Evolutionary conservation across 2,329 filamentous ascomycete genomes (phyloP), one percentile per base, ranked within the genome.

Genomic region (Cercospora sp.): DNA sequence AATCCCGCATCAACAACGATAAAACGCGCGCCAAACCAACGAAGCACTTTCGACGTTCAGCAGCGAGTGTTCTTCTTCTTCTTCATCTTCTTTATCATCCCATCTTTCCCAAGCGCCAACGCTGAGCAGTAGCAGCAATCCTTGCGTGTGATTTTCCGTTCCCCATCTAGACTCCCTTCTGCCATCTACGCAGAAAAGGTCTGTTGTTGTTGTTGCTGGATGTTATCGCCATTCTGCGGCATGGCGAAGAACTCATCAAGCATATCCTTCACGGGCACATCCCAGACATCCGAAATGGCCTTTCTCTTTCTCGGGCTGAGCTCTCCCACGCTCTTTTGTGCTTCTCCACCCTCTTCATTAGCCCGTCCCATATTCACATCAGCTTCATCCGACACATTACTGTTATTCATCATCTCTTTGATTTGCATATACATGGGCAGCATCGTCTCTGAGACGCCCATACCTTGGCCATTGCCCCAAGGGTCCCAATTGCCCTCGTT

Each of bases 371-470:
- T 66, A n/a, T 61, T 58, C 68, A 70, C 70, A 40, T 57, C 60
- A n/a, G 26, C 43, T 18, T 69, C 71, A n/a, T 67, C 68, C 28
- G 55, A 45, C n/a, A n/a, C 30, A 49, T 66, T 55, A 30, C 37
- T 43, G 37, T 72, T 69, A 12, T 64, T 69, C 67, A 70, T 65
- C 70, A 73, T 70, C n/a, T 68, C 59, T 45, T 71, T 69, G 59
- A 73, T 70, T 21, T 68, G 66, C 21, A 69, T 64, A 64, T 72
- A 73, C 16, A 73, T 64, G n/a, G 70, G 68, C 21, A 73, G 62
- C 63, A 73, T 66, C 37, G 66, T 68, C 63, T 70, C 61, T 5
- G 71, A 69, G 34, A 71, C 69, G 16, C 61, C 43, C n/a, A 63
- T 60, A 28, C 49, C 21, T 10, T 66, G 60, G 12, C 69, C 71